Base-by-base conservation (phyloP, 352 stramenopile genomes). In the Pythium guiyangense region DNA sequence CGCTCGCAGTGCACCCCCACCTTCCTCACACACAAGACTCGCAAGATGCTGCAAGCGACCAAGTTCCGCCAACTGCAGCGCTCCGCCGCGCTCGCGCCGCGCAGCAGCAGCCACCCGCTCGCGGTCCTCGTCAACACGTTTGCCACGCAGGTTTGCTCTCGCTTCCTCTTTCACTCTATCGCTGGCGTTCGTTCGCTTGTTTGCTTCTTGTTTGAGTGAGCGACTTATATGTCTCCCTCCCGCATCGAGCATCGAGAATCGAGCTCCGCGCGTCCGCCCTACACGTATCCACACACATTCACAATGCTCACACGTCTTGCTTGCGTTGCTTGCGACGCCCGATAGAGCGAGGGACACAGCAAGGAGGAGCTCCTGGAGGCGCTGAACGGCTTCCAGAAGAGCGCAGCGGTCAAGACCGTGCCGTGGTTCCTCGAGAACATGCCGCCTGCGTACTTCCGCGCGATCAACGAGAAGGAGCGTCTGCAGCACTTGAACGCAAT, bases 371-470 rank as follows among this genome's bases (percentile, higher is more conserved):
- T 89, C 57, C 63, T 88, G 44, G 57, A 71, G 39, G 70, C 73
- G 22, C 69, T 92, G 42, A 75, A 87, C 61, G 71, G 74, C 54
- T 85, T 88, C 73, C 81, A 92, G 65, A 83, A 86, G 66, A 66
- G 75, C 14, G 70, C 79, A 1, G 81, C 81, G 8, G 54, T 59
- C 63, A 88, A 90, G 70, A 90, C 81, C 31, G 81, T 92, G 37
- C 79, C 79, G 66, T 95, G 87, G 87, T 96, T 96, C 64, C 60
- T 96, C 46, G 69, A 87, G 48, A 93, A 94, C 78, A 96, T 96
- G 87, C 87, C 87, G 25, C 76, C 79, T 18, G 68, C 87, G n/a
- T 96, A 96, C 75, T 96, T 96, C 66, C 79, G 87, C 57, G 84
- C 88, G 49, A 92, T 92, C 51, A 65, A 73, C 53, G 81, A 96